These are phyloP conservation scores for Silene latifolia DNA, from an alignment of 148 eudicot genomes.

Conservation along the genomic window DNA sequence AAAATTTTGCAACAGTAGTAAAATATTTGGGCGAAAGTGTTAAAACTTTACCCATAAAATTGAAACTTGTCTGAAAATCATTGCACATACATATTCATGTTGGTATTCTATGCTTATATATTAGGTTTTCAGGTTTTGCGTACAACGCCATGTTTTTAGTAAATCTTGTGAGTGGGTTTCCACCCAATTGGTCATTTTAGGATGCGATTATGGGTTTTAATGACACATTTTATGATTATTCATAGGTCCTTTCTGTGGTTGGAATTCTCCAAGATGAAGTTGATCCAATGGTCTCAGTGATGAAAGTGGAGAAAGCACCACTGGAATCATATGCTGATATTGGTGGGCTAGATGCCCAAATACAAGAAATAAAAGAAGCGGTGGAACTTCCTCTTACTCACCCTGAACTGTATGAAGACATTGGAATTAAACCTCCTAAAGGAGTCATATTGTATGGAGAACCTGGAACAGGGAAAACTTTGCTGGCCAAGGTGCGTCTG, in stretches of 20 bases:
- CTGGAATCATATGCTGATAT: constrained; percentile 93
- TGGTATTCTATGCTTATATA: neutral
- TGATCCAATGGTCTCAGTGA: constrained; percentile 95
- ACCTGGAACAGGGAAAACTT: constrained; percentile 50
- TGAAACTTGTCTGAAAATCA: too few relatives aligned
- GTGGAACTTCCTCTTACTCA: constrained; percentile 47
- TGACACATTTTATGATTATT: neutral
- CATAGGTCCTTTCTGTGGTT: constrained; percentile 83
- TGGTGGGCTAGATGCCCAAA: constrained; percentile 91
- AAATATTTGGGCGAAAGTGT: too few relatives aligned
- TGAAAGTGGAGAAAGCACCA: constrained; percentile 96
- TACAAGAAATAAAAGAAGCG: constrained; percentile 84
- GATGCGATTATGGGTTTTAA: neutral
- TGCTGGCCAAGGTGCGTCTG: constrained; percentile 39
- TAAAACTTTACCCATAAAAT: too few relatives aligned
- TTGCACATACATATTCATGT: too few relatives aligned
- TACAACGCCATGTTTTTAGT: neutral
- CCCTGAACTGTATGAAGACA: constrained; percentile 41
- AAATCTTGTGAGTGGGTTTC: neutral
- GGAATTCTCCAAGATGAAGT: constrained; percentile 96
- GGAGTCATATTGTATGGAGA: constrained; percentile 46
- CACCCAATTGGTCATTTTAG: neutral
- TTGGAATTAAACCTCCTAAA: constrained; percentile 45
- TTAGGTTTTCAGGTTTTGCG: neutral
- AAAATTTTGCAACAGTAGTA: too few relatives aligned